Evolutionary conservation across 2,329 filamentous ascomycete species (phyloP), one percentile per base, ranked within the genome.

Genomic region (Claviceps africana): DNA sequence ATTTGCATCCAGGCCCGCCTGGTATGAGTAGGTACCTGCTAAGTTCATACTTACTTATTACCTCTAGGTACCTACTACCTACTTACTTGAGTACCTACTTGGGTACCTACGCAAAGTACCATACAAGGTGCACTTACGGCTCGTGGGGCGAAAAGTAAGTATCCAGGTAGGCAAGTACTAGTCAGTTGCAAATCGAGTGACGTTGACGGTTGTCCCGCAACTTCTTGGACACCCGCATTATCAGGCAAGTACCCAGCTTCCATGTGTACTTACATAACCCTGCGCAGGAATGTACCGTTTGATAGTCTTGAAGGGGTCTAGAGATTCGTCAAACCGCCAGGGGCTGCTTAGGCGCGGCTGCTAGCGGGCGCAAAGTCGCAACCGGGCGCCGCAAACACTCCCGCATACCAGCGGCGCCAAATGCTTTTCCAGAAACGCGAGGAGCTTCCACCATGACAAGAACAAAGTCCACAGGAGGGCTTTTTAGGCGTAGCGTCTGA

Each of bases 371-470:
- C 22, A 28, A 28, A 6, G 13, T 25, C 22, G 42, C 1, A 44
- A 28, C 42, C 22, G 42, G 22, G 3, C 9, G 43, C 13, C 39
- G 51, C 13, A 22, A 35, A 47, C 39, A 15, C 25, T 19, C 28
- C 13, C 39, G 51, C 13, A 22, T 43, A 47, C 39, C 19, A 25
- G 25, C 28, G 47, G 33, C 37, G 39, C 33, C 47, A 40, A 45
- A 3, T 22, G 30, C 22, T 39, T 52, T 55, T 53, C 53, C 51
- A 56, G 53, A 54, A 53, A 33, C 13, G 30, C 17, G 25, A 37
- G 11, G 45, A 37, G 48, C 52, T 56, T 56, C 51, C 46, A 52
- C 28, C 22, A n/a, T 11, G 3, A 35, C 13, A 31, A 6, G 17
- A 21, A 28, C n/a, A 50, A 28, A 28, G n/a, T 19, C 8, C 4